Conservation (phyloP, 2,329 filamentous ascomycete species). For the Cladophialophora chaetospira region DNA sequence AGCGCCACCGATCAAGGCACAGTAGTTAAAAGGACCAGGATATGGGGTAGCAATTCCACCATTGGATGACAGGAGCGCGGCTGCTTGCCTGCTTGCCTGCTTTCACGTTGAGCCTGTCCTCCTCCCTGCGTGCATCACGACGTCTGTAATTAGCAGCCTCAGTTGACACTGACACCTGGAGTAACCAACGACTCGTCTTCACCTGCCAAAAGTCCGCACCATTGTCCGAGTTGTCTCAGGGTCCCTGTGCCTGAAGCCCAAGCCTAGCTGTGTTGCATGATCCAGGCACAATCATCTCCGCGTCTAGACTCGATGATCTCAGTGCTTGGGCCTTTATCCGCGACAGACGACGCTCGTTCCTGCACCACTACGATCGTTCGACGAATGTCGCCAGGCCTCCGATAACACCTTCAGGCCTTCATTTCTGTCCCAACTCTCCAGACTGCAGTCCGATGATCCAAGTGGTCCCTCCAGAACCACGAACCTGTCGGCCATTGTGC, state of each 20-base stretch:
- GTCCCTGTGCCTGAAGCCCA: background rate
- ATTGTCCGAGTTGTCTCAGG: background rate
- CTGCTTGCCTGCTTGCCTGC: slow-evolving; percentile 17
- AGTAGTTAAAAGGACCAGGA: background rate
- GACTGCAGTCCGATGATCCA: slow-evolving; percentile 26
- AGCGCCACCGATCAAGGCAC: slow-evolving; percentile 14
- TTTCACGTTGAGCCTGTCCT: background rate
- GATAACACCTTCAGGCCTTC: background rate
- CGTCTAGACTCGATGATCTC: slow-evolving; percentile 10
- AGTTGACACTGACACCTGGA: background rate
- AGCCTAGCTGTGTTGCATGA: too few species aligned
- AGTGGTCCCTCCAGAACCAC: slow-evolving; percentile 23
- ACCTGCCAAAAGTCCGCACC: background rate
- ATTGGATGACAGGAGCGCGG: slow-evolving; percentile 25
- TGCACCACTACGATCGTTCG: background rate
- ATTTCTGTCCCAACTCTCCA: background rate
- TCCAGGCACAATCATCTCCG: background rate
- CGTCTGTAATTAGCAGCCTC: slow-evolving; percentile 10
- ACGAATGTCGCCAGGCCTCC: background rate
- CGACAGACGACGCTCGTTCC: background rate
- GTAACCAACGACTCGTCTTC: slow-evolving; percentile 3
- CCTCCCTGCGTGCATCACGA: slow-evolving; percentile 16
- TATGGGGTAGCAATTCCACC: slow-evolving; percentile 11
- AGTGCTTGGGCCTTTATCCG: background rate
- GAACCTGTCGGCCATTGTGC: slow-evolving; percentile 26